Conservation (phyloP, 192 early-diverging fungal genomes). For the Gryganskiella cystojenkinii region DNA sequence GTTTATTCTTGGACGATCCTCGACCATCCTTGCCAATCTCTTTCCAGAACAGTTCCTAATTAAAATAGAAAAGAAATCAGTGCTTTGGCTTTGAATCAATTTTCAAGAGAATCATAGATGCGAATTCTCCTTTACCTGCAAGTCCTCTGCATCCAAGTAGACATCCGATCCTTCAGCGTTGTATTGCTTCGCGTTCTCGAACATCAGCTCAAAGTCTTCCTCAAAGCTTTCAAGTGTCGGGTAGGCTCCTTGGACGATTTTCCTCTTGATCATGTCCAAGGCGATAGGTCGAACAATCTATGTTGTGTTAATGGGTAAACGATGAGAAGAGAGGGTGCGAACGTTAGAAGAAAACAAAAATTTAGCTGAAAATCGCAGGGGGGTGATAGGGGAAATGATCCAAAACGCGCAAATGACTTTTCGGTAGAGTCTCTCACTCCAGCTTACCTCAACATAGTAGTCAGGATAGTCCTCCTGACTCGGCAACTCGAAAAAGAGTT, state of each 20-base stretch:
- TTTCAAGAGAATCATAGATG: too few species aligned
- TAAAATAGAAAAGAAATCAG: too few species aligned
- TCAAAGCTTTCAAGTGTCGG: slow-evolving; percentile 75
- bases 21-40: slow-evolving; percentile 45
- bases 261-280: slow-evolving; percentile 66
- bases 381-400: slow-evolving; percentile 70
- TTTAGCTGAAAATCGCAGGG: background rate
- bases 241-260: slow-evolving; percentile 73
- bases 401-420: background rate
- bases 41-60: slow-evolving; percentile 44
- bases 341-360: background rate
- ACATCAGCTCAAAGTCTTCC: slow-evolving; percentile 85
- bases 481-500: slow-evolving; percentile 85
- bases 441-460: slow-evolving; percentile 75
- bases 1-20: slow-evolving; percentile 17
- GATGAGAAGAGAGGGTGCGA: background rate
- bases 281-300: slow-evolving; percentile 69
- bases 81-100: too few species aligned
- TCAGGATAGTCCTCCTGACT: slow-evolving; percentile 86
- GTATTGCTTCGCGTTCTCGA: slow-evolving; percentile 92
- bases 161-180: slow-evolving; percentile 89
- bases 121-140: slow-evolving; percentile 50
- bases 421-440: too few species aligned
- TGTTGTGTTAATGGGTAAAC: background rate
- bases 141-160: slow-evolving; percentile 76